Evolutionary conservation across 345 rosid genomes (phyloP).

Genomic region (Eucalyptus curtisii): DNA sequence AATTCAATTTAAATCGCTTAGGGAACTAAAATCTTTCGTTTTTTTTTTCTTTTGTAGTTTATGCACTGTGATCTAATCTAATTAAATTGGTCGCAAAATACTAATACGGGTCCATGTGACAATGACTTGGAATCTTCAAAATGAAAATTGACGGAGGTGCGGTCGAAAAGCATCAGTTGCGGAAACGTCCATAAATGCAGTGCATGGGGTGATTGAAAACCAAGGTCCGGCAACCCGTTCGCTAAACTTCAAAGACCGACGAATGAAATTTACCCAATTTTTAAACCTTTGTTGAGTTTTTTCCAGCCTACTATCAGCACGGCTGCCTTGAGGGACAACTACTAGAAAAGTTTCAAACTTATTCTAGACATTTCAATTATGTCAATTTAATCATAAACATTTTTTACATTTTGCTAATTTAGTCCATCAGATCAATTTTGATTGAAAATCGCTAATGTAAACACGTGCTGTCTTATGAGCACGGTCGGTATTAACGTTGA

Average conservation of each 20-base stretch:
- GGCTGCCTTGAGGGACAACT: neutral
- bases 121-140: neutral
- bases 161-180: neutral
- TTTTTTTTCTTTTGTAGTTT: neutral
- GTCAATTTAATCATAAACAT: fast-evolving
- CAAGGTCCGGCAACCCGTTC: no score
- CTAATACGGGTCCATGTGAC: neutral
- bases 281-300: neutral
- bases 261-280: neutral
- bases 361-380: neutral
- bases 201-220: neutral
- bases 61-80: neutral
- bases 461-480: fast-evolving
- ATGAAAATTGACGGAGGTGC: neutral
- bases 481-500: fast-evolving
- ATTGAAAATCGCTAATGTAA: neutral
- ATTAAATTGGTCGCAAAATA: neutral
- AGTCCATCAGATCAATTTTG: fast-evolving
- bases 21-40: neutral
- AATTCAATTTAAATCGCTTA: neutral
- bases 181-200: neutral
- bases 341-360: neutral
- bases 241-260: neutral
- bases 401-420: neutral
- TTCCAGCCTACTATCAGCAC: neutral